Conservation (phyloP, 352 stramenopile species). For the Phytophthora fragariaefolia region DNA sequence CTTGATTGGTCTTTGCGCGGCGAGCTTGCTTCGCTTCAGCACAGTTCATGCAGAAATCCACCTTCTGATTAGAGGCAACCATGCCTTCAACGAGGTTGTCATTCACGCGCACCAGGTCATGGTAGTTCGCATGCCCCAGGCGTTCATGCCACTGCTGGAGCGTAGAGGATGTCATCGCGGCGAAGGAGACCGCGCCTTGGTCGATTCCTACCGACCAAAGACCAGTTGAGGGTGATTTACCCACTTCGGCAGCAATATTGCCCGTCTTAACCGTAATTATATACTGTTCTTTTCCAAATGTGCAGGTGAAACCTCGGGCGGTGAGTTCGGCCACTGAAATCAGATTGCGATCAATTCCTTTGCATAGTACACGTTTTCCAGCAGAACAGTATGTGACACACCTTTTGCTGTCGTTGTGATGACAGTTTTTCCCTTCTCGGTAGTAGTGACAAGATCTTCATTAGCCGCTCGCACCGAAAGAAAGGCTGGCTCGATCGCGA, state of each 20-base stretch:
- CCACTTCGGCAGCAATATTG: background rate
- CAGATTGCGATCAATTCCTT: background rate
- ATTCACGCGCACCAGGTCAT: slow-evolving; percentile 14
- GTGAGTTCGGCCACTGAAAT: background rate
- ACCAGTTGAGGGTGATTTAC: background rate
- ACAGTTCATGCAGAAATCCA: slow-evolving; percentile 17
- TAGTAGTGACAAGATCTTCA: background rate
- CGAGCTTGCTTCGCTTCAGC: slow-evolving; percentile 16
- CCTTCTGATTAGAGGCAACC: background rate
- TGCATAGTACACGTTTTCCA: background rate
- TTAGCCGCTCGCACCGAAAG: background rate
- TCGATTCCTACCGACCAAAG: background rate
- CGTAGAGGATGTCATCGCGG: background rate
- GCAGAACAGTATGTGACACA: background rate
- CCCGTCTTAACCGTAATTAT: background rate
- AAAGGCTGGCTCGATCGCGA: background rate
- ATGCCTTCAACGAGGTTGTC: slow-evolving; percentile 3
- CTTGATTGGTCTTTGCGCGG: slow-evolving; percentile 12
- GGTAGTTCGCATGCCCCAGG: slow-evolving; percentile 10
- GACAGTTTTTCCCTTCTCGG: background rate
- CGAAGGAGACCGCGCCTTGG: background rate
- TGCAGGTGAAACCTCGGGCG: background rate
- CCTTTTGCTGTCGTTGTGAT: background rate
- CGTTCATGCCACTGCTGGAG: slow-evolving; percentile 13
- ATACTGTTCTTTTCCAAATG: background rate